Evolutionary conservation across 768 basidiomycete genomes (phyloP).

Genomic region (Phaeotremella fagi): DNA sequence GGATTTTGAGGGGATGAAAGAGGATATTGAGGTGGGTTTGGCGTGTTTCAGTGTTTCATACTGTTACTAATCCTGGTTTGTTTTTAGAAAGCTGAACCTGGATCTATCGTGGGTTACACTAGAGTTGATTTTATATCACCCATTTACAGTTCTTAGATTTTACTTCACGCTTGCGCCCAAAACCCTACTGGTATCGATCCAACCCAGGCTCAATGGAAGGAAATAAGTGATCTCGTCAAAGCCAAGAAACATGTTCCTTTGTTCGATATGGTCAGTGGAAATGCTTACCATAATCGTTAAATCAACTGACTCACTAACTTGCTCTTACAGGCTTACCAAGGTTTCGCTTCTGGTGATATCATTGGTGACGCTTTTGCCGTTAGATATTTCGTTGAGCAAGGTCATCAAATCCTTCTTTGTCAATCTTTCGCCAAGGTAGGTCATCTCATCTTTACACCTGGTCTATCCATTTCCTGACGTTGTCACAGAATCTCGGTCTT

Average conservation of each 20-base stretch:
- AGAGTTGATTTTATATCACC: not conserved
- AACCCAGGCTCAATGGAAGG: constrained; percentile 84
- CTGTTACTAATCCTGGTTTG: not conserved
- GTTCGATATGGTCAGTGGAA: constrained; percentile 84
- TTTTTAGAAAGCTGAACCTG: constrained; percentile 59
- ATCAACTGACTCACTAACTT: not conserved
- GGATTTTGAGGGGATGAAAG: constrained; percentile 84
- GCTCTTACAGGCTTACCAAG: constrained; percentile 76
- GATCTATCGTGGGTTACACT: constrained; percentile 58
- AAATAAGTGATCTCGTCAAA: constrained; percentile 79
- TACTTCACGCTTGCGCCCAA: constrained; percentile 96
- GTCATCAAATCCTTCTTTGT: constrained; percentile 82
- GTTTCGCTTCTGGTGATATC: constrained; percentile 92
- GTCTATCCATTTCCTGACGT: too few relatives aligned
- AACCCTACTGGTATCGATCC: constrained; percentile 99
- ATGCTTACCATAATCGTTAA: too few relatives aligned
- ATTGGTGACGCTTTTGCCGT: constrained; percentile 88
- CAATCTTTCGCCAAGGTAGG: constrained; percentile 87
- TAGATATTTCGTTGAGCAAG: constrained; percentile 84
- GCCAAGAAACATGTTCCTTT: constrained; percentile 88
- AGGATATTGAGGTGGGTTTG: constrained; percentile 66
- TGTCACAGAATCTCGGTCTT: constrained; percentile 83
- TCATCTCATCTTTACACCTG: not conserved
- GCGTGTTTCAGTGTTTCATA: not conserved
- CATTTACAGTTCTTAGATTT: constrained; percentile 49